phyloP scores from a whole-genome alignment of 345 rosid species.

The Eucalyptus erythrocorys region DNA sequence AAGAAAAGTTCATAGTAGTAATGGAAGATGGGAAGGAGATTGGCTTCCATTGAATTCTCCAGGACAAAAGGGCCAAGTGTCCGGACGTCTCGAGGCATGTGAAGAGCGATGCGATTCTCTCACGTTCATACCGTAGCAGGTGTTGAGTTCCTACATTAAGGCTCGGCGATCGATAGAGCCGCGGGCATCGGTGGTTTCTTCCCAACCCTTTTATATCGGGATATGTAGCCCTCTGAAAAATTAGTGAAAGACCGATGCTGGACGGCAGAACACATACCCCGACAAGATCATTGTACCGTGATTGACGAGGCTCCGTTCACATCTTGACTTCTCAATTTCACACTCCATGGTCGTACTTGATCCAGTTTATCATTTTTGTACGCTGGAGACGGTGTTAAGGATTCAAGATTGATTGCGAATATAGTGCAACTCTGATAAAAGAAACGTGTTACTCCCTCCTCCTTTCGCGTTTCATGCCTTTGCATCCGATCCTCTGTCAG shows the following conservation, averaged over 20 bases:
- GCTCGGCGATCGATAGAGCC: neutral
- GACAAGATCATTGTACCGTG: neutral
- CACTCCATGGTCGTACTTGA: neutral
- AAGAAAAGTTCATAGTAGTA: neutral
- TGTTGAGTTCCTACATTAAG: neutral
- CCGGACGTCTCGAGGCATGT: neutral
- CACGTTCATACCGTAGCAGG: neutral
- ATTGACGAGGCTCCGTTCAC: neutral
- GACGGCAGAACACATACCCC: neutral
- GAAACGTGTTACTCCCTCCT: neutral
- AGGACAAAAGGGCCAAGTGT: neutral
- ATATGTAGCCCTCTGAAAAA: neutral
- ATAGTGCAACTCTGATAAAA: neutral
- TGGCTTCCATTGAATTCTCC: neutral
- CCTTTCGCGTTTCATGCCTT: accelerated
- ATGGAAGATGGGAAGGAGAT: neutral
- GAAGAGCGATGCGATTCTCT: neutral
- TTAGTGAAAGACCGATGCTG: neutral
- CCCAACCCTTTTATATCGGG: neutral
- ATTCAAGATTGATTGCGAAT: neutral
- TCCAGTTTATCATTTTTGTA: neutral
- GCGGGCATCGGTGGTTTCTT: neutral
- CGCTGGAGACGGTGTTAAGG: neutral
- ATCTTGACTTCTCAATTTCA: neutral
- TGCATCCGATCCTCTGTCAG: neutral